Percentiles rank a stretch among this genome's conserved stretches.
phyloP scores from a whole-genome alignment of 2,329 filamentous ascomycete species.

The Trematosphaeria pertusa region DNA sequence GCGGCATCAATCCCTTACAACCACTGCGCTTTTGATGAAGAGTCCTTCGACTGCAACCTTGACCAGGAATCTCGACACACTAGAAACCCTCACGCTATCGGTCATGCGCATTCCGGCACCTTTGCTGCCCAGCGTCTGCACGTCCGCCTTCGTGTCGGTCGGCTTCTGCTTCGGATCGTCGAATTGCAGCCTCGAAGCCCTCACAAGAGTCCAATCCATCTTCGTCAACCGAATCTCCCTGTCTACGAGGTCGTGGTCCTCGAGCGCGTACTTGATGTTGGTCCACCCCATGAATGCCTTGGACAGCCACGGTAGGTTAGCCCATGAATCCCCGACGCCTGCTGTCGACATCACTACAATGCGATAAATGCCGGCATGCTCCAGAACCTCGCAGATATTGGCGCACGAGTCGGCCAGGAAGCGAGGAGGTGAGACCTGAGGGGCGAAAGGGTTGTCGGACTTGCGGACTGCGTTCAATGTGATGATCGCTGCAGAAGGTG shows the following conservation, averaged over 20 bases:
- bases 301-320: too few species aligned
- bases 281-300: constrained; percentile 18
- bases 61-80: too few species aligned
- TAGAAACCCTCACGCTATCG: constrained; percentile 10
- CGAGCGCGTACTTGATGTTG: constrained; percentile 21
- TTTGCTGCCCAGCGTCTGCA: too few species aligned
- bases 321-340: constrained; percentile 21
- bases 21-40: too few species aligned
- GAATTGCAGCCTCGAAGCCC: constrained; percentile 14
- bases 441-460: too few species aligned
- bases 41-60: too few species aligned
- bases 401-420: constrained; percentile 19
- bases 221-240: constrained; percentile 16
- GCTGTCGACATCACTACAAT: constrained; percentile 22
- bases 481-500: too few species aligned
- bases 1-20: too few species aligned
- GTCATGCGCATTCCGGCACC: too few species aligned
- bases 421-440: too few species aligned
- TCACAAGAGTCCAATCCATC: constrained; percentile 20
- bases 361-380: constrained; percentile 17
- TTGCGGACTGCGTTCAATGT: too few species aligned
- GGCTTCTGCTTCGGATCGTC: constrained; percentile 12
- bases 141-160: too few species aligned
- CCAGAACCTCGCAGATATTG: constrained; percentile 18
- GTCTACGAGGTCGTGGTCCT: constrained; percentile 16